Evolutionary conservation across 352 stramenopile species (phyloP).

Genomic region (Phytophthora pisi): DNA sequence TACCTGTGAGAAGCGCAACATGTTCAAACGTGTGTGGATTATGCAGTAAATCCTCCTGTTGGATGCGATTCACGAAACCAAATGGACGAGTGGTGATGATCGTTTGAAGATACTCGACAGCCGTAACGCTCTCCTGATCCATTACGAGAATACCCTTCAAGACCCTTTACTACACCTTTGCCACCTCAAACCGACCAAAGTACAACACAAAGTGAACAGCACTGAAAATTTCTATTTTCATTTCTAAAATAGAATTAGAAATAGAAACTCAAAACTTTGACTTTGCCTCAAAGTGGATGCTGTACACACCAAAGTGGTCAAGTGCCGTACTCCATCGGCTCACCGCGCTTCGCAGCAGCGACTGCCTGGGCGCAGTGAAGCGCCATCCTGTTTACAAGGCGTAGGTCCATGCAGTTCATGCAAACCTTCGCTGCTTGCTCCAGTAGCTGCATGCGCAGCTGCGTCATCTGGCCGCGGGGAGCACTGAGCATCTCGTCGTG

Average conservation of each 20-base stretch:
- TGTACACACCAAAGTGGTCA: constrained; percentile 2
- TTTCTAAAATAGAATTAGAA: background rate
- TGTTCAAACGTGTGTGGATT: too few relatives aligned
- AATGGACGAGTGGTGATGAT: too few relatives aligned
- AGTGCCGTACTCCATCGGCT: constrained; percentile 2
- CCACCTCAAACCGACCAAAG: background rate
- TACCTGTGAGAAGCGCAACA: too few relatives aligned
- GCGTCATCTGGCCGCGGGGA: background rate
- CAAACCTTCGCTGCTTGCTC: background rate
- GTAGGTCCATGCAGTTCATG: constrained; percentile 1
- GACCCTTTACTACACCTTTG: background rate
- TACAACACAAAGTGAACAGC: background rate
- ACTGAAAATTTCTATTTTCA: background rate
- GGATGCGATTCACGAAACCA: too few relatives aligned
- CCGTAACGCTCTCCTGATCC: background rate
- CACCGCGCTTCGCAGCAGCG: constrained; percentile 2
- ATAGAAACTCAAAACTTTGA: background rate
- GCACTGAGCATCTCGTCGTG: background rate
- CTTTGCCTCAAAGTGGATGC: background rate
- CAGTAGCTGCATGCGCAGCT: constrained; percentile 3
- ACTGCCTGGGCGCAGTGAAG: background rate
- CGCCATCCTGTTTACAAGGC: background rate
- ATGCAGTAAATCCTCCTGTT: too few relatives aligned
- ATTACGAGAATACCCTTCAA: background rate
- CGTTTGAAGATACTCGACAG: too few relatives aligned